A percentile compares a stretch with the other conserved stretches of the same genome.
phyloP scores from a whole-genome alignment of 148 eudicot genomes.

The Heliamphora exappendiculata region DNA sequence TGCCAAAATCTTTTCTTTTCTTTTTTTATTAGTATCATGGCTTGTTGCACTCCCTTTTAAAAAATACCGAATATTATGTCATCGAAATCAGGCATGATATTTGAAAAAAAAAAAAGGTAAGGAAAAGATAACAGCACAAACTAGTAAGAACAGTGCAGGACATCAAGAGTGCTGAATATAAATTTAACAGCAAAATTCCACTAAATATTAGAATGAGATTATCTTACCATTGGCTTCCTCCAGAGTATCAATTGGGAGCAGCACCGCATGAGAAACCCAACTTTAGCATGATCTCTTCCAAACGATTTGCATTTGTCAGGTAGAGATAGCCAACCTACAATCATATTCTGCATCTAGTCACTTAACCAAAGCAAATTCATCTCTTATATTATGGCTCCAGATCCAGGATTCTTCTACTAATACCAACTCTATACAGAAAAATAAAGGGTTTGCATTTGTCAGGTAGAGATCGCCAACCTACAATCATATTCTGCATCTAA shows the following conservation, averaged over 20 bases:
- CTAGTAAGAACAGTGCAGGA: neutral
- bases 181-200: neutral
- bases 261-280: constrained; percentile 66
- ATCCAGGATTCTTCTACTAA: neutral
- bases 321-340: constrained; percentile 87
- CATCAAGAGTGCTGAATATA: neutral
- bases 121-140: neutral
- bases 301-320: constrained; percentile 59
- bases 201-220: neutral
- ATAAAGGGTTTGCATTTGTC: constrained; percentile 54
- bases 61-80: neutral
- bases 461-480: constrained; percentile 91
- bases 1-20: no score
- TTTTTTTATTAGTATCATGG: neutral
- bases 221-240: constrained; percentile 34
- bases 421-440: neutral
- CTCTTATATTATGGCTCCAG: neutral
- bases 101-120: no score
- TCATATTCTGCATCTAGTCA: constrained; percentile 5
- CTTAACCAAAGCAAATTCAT: constrained; percentile 1
- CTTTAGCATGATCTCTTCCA: constrained; percentile 76
- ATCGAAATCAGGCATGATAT: no score
- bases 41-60: neutral
- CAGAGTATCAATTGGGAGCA: constrained; percentile 41
- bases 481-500: constrained; percentile 8